Conservation (phyloP, 2,329 filamentous ascomycete species). For the Bertia moriformis region DNA sequence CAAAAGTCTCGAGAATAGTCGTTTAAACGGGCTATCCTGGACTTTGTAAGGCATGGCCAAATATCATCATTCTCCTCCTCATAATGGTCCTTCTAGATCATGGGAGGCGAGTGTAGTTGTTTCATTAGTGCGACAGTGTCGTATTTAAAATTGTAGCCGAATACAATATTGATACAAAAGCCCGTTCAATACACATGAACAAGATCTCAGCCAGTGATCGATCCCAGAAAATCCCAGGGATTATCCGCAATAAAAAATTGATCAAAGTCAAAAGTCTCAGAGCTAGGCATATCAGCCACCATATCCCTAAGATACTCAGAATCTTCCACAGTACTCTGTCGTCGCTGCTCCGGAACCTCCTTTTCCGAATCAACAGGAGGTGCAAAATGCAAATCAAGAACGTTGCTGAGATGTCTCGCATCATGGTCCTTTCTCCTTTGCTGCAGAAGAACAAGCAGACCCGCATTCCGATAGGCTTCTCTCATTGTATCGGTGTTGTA, state of each 20-base stretch:
- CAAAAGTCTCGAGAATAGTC: too few species aligned
- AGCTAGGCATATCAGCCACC: conserved; percentile 25
- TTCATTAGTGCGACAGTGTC: too few species aligned
- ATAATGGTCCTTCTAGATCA: too few species aligned
- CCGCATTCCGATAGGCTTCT: conserved; percentile 38
- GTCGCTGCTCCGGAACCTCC: neutral
- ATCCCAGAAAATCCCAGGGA: neutral
- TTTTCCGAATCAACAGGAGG: conserved; percentile 7
- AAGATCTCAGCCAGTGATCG: too few species aligned
- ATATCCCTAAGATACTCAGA: conserved; percentile 25
- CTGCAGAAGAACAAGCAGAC: conserved; percentile 34
- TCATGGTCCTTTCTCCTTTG: conserved; percentile 32
- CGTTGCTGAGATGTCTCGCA: conserved; percentile 18
- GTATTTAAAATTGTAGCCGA: too few species aligned
- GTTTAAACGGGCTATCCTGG: too few species aligned
- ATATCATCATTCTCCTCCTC: too few species aligned
- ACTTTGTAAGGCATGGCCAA: too few species aligned
- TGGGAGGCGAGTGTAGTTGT: too few species aligned
- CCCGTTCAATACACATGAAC: too few species aligned
- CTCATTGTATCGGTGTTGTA: conserved; percentile 31
- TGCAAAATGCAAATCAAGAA: conserved; percentile 18
- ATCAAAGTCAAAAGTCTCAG: conserved; percentile 26
- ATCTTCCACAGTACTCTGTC: conserved; percentile 12
- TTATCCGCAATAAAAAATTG: conserved; percentile 14
- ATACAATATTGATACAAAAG: too few species aligned